These are phyloP conservation scores for Dipteronia dyeriana DNA, from an alignment of 345 rosid species.

Conservation along the genomic window DNA sequence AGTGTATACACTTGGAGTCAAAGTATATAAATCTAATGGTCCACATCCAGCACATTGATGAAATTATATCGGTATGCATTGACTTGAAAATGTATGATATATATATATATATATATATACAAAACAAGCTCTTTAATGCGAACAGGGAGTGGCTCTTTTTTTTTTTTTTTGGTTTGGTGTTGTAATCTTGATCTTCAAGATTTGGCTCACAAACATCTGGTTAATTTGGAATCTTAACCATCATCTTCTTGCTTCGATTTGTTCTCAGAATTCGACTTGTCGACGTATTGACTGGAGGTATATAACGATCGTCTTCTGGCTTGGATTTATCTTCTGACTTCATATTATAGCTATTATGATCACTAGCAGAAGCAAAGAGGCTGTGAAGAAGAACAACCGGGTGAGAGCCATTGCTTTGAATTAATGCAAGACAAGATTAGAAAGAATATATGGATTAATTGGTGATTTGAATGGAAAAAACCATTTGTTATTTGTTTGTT, in stretches of 20 bases:
- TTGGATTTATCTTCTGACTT: not conserved
- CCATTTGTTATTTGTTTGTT: not conserved
- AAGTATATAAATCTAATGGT: no score
- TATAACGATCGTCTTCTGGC: not conserved
- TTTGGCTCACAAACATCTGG: not conserved
- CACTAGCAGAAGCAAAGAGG: slow-evolving; percentile 8
- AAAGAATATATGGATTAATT: not conserved
- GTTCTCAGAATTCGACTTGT: not conserved
- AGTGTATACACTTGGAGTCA: no score
- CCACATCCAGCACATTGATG: no score
- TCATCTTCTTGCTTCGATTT: not conserved
- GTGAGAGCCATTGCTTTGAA: slow-evolving; percentile 12
- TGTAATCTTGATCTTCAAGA: not conserved
- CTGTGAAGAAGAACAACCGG: not conserved
- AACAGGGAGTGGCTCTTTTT: slow-evolving; percentile 12
- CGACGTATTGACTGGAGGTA: not conserved
- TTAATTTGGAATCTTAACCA: not conserved
- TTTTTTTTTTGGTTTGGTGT: not conserved
- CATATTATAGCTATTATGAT: not conserved
- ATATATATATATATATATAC: slow-evolving; percentile 14
- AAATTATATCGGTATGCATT: no score
- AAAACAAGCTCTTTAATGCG: slow-evolving; percentile 39
- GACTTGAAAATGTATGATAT: no score
- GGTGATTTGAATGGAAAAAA: not conserved
- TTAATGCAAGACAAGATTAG: not conserved